Conservation (phyloP, 176 grass and related monocot genomes). For the Triticum dicoccoides region DNA sequence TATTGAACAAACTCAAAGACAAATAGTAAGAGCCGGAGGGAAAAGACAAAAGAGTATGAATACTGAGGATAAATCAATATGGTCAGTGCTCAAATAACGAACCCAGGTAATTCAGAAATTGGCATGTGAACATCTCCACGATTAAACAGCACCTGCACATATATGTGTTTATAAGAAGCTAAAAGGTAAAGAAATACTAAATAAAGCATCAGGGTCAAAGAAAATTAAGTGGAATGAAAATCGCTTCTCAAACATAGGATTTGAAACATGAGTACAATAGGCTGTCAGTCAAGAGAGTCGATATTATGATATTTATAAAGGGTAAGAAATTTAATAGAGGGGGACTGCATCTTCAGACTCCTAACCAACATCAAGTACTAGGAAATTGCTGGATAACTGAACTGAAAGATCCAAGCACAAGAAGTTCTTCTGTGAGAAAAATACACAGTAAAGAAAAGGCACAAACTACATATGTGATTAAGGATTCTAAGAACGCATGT, state of each 20-base stretch:
- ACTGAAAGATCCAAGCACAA: background rate
- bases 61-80: conserved; percentile 9
- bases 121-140: conserved; percentile 46
- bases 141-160: conserved; percentile 51
- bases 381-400: conserved; percentile 14
- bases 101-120: conserved; percentile 64
- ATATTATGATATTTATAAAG: background rate
- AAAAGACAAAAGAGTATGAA: background rate
- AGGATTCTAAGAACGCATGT: background rate
- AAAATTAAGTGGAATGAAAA: background rate
- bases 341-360: background rate
- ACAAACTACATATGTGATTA: background rate
- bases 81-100: conserved; percentile 15
- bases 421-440: conserved; percentile 1
- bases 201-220: background rate
- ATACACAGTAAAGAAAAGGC: conserved; percentile 2
- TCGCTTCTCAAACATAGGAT: background rate
- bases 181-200: background rate
- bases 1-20: conserved; percentile 23
- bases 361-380: background rate
- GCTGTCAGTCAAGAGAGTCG: background rate
- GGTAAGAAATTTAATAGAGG: background rate
- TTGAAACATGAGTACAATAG: conserved; percentile 2
- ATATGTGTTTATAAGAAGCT: background rate
- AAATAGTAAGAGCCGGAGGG: background rate